These are phyloP conservation scores for Austroboletus festivus DNA, from an alignment of 768 basidiomycete genomes.

Conservation along the genomic window DNA sequence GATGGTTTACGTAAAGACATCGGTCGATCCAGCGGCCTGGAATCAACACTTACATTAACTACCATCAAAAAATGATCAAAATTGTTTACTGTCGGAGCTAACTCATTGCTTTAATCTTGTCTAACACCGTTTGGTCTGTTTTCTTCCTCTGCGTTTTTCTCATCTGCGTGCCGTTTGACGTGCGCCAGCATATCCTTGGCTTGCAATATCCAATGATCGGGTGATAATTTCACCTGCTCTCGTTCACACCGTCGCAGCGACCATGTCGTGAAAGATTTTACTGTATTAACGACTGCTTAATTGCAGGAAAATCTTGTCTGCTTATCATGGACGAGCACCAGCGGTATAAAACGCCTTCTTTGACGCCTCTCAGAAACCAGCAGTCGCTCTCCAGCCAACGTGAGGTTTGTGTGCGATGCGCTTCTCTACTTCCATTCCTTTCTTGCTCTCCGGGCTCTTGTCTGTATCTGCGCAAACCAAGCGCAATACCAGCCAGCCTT, in stretches of 20 bases:
- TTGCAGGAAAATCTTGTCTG: background rate
- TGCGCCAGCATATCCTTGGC: background rate
- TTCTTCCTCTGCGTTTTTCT: background rate
- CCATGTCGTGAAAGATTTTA: background rate
- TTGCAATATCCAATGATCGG: background rate
- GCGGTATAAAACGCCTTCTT: slow-evolving; percentile 3
- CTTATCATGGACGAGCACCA: background rate
- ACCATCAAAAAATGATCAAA: too few relatives aligned
- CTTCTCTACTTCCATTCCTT: background rate
- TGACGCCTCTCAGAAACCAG: slow-evolving; percentile 2
- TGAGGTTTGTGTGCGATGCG: slow-evolving; percentile 7
- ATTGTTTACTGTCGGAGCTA: background rate
- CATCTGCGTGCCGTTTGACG: background rate
- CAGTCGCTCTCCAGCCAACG: background rate
- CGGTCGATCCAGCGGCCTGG: too few relatives aligned
- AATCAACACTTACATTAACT: too few relatives aligned
- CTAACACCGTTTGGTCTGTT: background rate
- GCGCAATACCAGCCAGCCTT: slow-evolving; percentile 9
- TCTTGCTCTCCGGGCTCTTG: slow-evolving; percentile 6
- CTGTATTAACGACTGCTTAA: background rate
- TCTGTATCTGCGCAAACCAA: slow-evolving; percentile 4
- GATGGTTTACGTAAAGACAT: too few relatives aligned
- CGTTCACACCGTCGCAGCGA: slow-evolving; percentile 8
- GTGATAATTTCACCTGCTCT: background rate
- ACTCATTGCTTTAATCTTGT: background rate